Conservation (phyloP, 2,329 filamentous ascomycete species). For the Lecanosticta acicola region DNA sequence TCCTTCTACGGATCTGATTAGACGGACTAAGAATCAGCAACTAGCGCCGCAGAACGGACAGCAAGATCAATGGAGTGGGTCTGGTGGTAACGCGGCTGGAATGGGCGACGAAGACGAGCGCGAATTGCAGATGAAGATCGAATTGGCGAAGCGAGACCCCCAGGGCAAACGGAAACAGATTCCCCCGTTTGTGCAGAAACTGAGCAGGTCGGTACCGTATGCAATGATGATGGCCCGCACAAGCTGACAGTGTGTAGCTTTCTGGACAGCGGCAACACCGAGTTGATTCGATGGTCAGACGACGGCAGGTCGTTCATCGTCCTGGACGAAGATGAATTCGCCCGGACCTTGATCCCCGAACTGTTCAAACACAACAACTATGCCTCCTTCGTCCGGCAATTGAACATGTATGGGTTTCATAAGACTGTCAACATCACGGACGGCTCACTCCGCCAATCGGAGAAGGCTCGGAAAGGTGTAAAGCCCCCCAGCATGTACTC, state of each 20-base stretch:
- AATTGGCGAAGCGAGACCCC: constrained; percentile 78
- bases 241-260: constrained; percentile 57
- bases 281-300: constrained; percentile 94
- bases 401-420: constrained; percentile 55
- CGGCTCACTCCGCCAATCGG: constrained; percentile 95
- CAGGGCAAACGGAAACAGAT: constrained; percentile 91
- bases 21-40: constrained; percentile 44
- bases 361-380: constrained; percentile 78
- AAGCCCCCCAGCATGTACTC: constrained; percentile 98
- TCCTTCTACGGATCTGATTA: constrained; percentile 41
- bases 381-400: constrained; percentile 67
- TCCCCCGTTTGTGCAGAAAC: constrained; percentile 93
- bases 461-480: constrained; percentile 83
- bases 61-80: constrained; percentile 38
- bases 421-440: constrained; percentile 69
- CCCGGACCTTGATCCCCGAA: constrained; percentile 66
- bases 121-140: constrained; percentile 70
- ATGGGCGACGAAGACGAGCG: constrained; percentile 66
- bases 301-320: constrained; percentile 96
- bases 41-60: constrained; percentile 34
- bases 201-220: constrained; percentile 70
- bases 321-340: constrained; percentile 87
- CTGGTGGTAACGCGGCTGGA: constrained; percentile 33
- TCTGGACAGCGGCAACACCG: constrained; percentile 85
- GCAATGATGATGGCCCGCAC: constrained; percentile 18